These are phyloP conservation scores for Torulaspora delbrueckii DNA, from an alignment of 805 yeast genomes.

Conservation along the genomic window DNA sequence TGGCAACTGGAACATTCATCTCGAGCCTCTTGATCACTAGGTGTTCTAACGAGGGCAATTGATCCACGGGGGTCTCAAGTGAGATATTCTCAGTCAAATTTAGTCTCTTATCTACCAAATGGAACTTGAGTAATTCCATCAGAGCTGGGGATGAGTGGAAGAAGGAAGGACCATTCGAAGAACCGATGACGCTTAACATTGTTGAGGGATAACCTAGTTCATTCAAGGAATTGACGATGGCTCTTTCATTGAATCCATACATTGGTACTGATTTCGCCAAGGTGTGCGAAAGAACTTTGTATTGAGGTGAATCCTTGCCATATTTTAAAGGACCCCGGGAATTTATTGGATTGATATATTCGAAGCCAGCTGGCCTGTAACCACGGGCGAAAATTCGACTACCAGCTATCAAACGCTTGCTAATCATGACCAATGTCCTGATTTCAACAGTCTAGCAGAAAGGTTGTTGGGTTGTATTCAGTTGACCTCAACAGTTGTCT, in stretches of 20 bases:
- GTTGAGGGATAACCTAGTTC: constrained; percentile 27
- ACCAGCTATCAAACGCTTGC: not conserved
- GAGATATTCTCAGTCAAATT: constrained; percentile 38
- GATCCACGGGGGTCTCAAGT: constrained; percentile 28
- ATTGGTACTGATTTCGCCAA: constrained; percentile 29
- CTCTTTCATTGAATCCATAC: constrained; percentile 32
- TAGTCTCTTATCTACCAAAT: constrained; percentile 47
- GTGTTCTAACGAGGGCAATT: constrained; percentile 37
- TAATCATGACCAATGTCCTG: not conserved
- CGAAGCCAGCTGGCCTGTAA: constrained; percentile 27
- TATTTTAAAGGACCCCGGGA: constrained; percentile 25
- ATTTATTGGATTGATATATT: constrained; percentile 19
- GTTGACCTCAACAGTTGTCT: too few species aligned
- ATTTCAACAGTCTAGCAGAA: not conserved
- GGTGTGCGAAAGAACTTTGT: constrained; percentile 25
- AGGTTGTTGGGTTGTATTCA: not conserved
- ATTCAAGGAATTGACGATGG: constrained; percentile 28
- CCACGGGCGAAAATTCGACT: constrained; percentile 12
- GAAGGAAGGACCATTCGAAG: constrained; percentile 32
- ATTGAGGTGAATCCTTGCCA: constrained; percentile 27
- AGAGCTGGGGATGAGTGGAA: constrained; percentile 34
- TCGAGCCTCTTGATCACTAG: constrained; percentile 45
- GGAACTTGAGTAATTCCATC: constrained; percentile 50
- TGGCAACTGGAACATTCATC: constrained; percentile 39
- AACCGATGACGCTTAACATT: constrained; percentile 29